These are phyloP conservation scores for Alternaria gansuensis DNA, from an alignment of 2,329 filamentous ascomycete species.

Conservation along the genomic window DNA sequence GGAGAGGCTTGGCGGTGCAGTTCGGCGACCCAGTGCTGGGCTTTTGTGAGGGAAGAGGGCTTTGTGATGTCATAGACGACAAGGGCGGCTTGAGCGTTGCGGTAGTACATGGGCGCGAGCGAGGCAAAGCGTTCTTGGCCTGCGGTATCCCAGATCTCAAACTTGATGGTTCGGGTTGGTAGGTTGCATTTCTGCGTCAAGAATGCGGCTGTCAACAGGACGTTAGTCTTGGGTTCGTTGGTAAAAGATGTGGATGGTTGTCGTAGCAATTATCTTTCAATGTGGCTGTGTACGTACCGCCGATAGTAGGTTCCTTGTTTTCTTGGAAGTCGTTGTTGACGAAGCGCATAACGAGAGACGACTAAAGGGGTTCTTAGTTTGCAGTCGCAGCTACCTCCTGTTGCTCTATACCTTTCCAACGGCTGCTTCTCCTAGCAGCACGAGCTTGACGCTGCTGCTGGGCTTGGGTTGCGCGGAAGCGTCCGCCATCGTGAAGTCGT, in stretches of 20 bases:
- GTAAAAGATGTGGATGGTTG: not conserved
- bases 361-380: slow-evolving; percentile 62
- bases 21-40: slow-evolving; percentile 98
- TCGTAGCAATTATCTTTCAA: not conserved
- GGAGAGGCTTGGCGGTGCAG: slow-evolving; percentile 94
- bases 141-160: slow-evolving; percentile 93
- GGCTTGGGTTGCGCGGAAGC: slow-evolving; percentile 79
- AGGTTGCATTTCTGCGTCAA: slow-evolving; percentile 98
- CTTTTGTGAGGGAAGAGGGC: slow-evolving; percentile 92
- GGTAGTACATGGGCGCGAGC: slow-evolving; percentile 98
- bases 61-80: slow-evolving; percentile 99
- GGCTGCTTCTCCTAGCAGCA: slow-evolving; percentile 94
- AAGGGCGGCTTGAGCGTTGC: slow-evolving; percentile 95
- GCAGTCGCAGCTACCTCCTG: not conserved
- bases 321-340: slow-evolving; percentile 99
- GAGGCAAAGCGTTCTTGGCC: slow-evolving; percentile 97
- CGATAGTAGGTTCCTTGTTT: slow-evolving; percentile 99
- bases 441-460: slow-evolving; percentile 99
- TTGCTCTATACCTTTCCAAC: slow-evolving; percentile 85
- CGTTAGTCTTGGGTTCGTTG: slow-evolving; percentile 5
- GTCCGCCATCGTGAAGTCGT: slow-evolving; percentile 70
- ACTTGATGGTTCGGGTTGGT: slow-evolving; percentile 77
- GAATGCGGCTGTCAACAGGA: slow-evolving; percentile 76
- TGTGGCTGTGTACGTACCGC: slow-evolving; percentile 68
- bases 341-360: slow-evolving; percentile 95